Conservation (phyloP, 2,329 filamentous ascomycete species). For the Phialocephala sp. region DNA sequence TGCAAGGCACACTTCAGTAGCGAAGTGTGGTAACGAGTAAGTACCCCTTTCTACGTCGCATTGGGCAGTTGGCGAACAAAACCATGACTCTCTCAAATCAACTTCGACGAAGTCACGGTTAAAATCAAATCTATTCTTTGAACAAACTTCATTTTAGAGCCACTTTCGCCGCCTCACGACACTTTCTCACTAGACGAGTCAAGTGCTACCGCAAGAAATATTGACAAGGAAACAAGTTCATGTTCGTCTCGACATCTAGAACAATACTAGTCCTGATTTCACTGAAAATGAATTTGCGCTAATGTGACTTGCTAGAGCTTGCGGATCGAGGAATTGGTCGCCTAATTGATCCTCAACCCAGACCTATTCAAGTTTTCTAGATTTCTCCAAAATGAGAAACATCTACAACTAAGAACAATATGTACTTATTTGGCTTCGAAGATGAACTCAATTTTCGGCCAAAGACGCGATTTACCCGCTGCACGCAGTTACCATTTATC, state of each 20-base stretch:
- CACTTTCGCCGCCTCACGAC: neutral
- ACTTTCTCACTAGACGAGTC: no score
- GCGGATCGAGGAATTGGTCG: no score
- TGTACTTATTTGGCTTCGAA: neutral
- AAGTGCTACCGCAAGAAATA: no score
- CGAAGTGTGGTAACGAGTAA: neutral
- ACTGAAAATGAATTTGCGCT: no score
- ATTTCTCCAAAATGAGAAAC: no score
- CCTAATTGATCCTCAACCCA: no score
- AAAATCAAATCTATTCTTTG: neutral
- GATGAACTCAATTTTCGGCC: neutral
- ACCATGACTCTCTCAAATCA: neutral
- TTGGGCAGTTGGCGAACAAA: neutral
- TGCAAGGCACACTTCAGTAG: neutral
- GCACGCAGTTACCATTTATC: neutral
- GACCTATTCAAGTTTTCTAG: no score
- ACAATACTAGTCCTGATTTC: no score
- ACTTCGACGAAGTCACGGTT: neutral
- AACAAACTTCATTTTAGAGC: neutral
- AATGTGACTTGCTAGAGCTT: no score
- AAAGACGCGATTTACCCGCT: neutral
- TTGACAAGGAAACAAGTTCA: no score
- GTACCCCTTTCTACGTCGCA: neutral
- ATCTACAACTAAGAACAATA: neutral
- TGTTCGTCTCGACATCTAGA: no score